phyloP scores from a whole-genome alignment of 2,329 filamentous ascomycete genomes.

The Endoconidiophora polonica region DNA sequence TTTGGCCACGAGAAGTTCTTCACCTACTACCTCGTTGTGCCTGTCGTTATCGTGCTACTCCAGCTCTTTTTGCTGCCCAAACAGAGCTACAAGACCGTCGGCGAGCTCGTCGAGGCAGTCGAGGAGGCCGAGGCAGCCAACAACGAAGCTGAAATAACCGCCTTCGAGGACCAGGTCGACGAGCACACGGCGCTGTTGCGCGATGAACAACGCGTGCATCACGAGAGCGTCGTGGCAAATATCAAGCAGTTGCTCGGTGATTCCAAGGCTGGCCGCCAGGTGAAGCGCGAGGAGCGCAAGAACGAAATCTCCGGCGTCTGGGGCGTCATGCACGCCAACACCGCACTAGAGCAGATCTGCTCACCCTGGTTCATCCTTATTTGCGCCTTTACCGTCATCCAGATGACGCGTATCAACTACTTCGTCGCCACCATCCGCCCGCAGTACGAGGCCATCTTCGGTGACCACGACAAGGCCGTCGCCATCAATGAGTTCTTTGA shows the following conservation, averaged over 20 bases:
- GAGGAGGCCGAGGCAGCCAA: constrained; percentile 31
- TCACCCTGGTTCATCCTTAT: constrained; percentile 78
- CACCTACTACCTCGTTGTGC: constrained; percentile 53
- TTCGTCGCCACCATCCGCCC: constrained; percentile 74
- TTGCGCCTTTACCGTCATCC: constrained; percentile 60
- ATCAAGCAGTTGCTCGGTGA: constrained; percentile 59
- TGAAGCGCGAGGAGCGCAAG: constrained; percentile 49
- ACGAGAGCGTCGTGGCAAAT: constrained; percentile 48
- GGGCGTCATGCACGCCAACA: constrained; percentile 64
- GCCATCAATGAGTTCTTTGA: constrained; percentile 75
- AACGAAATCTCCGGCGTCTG: constrained; percentile 62
- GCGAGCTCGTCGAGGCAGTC: constrained; percentile 61
- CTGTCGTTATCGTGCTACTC: constrained; percentile 44
- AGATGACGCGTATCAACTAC: constrained; percentile 77
- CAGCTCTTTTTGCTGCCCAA: constrained; percentile 58
- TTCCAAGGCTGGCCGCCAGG: constrained; percentile 42
- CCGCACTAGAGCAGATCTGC: constrained; percentile 54
- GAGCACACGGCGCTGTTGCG: constrained; percentile 38
- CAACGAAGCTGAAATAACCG: constrained; percentile 18
- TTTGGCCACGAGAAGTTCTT: constrained; percentile 57
- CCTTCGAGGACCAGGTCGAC: constrained; percentile 38
- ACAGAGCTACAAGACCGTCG: constrained; percentile 69
- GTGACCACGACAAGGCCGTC: constrained; percentile 41
- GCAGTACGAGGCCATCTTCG: constrained; percentile 65
- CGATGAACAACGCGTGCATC: constrained; percentile 41